phyloP scores from a whole-genome alignment of 129 eudicot species.

The Erigeron canadensis region DNA sequence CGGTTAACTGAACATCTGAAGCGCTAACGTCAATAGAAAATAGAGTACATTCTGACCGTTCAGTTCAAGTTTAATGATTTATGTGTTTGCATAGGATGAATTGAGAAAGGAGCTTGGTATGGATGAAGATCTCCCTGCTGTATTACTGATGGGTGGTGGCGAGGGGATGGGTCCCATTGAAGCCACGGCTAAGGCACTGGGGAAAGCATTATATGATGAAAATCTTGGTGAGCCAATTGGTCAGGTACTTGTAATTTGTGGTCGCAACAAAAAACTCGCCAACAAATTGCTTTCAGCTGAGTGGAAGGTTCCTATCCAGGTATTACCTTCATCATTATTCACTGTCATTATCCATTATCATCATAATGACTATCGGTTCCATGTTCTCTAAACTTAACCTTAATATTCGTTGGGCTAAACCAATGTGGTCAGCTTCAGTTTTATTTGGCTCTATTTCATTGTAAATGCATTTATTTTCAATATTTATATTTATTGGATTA shows the following conservation, averaged over 20 bases:
- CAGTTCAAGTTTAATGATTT: constrained; percentile 21
- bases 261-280: constrained; percentile 86
- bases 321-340: constrained; percentile 15
- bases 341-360: constrained; percentile 1
- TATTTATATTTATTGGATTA: not conserved
- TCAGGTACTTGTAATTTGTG: constrained; percentile 88
- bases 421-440: no score
- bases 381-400: not conserved
- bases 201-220: constrained; percentile 68
- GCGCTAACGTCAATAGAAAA: not conserved
- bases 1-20: not conserved
- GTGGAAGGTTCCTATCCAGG: constrained; percentile 97
- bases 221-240: constrained; percentile 79
- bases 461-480: no score
- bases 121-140: constrained; percentile 95
- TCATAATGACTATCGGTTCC: not conserved
- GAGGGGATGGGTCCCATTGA: constrained; percentile 99
- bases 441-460: no score
- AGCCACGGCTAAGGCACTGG: constrained; percentile 90
- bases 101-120: constrained; percentile 90
- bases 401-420: no score
- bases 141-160: constrained; percentile 95
- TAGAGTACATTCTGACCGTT: constrained; percentile 12
- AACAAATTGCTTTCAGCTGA: constrained; percentile 59
- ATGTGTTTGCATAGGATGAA: constrained; percentile 49